Evolutionary conservation across 2,329 filamentous ascomycete species (phyloP).

Genomic region (Stenocarpella maydis): DNA sequence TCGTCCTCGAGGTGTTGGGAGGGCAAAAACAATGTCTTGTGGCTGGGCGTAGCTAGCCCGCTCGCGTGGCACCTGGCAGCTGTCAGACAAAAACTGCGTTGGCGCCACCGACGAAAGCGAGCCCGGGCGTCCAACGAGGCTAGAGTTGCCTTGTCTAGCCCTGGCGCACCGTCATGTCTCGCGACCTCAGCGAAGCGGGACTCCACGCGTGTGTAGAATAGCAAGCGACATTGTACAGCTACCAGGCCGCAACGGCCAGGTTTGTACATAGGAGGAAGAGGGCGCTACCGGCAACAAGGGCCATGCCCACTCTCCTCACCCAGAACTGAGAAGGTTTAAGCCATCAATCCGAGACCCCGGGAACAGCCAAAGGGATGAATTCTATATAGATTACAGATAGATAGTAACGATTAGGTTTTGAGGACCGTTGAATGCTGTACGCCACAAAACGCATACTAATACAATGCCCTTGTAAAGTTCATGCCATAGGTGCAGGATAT

Average conservation of each 20-base stretch:
- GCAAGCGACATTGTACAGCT: not conserved
- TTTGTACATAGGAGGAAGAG: constrained; percentile 9
- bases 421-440: not conserved
- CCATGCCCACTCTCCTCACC: not conserved
- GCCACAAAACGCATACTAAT: not conserved
- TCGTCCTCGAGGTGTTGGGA: not conserved
- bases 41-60: not conserved
- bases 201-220: not conserved
- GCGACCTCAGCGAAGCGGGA: not conserved
- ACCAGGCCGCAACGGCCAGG: not conserved
- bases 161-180: not conserved
- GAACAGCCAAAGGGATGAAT: not conserved
- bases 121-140: not conserved
- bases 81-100: not conserved
- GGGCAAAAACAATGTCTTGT: not conserved
- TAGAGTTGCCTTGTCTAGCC: constrained; percentile 4
- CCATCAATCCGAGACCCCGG: not conserved
- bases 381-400: no score
- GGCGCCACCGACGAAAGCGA: not conserved
- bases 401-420: not conserved
- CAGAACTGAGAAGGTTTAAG: not conserved
- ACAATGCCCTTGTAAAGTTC: not conserved
- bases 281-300: not conserved
- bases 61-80: not conserved
- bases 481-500: not conserved